Conservation (phyloP, 2,329 filamentous ascomycete species). For the Epichloe amarillans region DNA sequence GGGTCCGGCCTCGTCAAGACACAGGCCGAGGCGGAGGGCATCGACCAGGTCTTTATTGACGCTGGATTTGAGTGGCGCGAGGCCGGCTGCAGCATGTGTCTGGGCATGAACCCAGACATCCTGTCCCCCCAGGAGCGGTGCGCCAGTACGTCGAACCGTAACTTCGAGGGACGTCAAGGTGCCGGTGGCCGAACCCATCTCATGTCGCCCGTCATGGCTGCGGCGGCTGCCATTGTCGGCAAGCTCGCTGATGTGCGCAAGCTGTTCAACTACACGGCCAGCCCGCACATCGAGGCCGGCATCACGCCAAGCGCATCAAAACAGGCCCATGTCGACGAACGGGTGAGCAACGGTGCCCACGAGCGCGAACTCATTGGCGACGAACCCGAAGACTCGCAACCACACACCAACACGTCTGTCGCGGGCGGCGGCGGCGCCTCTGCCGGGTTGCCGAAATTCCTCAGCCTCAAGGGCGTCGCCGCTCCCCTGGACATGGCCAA, state of each 20-base stretch:
- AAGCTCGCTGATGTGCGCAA: conserved; percentile 88
- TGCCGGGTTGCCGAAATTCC: conserved; percentile 71
- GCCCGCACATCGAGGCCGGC: conserved; percentile 46
- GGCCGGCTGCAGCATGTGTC: conserved; percentile 96
- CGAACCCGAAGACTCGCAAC: conserved; percentile 48
- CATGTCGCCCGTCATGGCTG: conserved; percentile 96
- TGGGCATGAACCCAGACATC: conserved; percentile 99
- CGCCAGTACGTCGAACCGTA: conserved; percentile 90
- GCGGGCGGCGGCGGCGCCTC: conserved; percentile 21
- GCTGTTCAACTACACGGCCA: conserved; percentile 47
- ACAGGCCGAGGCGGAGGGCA: conserved; percentile 79
- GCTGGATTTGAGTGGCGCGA: conserved; percentile 97
- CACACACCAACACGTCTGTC: conserved; percentile 49
- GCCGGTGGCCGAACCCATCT: conserved; percentile 83
- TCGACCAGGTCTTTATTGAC: conserved; percentile 83
- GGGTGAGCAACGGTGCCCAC: conserved; percentile 34
- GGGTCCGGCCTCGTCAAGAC: conserved; percentile 90
- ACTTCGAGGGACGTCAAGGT: conserved; percentile 94
- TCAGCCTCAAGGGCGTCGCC: conserved; percentile 69
- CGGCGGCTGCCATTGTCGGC: conserved; percentile 76
- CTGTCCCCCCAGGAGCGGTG: conserved; percentile 79
- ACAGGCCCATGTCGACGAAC: conserved; percentile 39
- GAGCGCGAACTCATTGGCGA: conserved; percentile 42
- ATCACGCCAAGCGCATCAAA: conserved; percentile 19
- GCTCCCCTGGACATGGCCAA: conserved; percentile 81